Base-by-base conservation (phyloP, 2,329 filamentous ascomycete species). In the Apiospora sp. region DNA sequence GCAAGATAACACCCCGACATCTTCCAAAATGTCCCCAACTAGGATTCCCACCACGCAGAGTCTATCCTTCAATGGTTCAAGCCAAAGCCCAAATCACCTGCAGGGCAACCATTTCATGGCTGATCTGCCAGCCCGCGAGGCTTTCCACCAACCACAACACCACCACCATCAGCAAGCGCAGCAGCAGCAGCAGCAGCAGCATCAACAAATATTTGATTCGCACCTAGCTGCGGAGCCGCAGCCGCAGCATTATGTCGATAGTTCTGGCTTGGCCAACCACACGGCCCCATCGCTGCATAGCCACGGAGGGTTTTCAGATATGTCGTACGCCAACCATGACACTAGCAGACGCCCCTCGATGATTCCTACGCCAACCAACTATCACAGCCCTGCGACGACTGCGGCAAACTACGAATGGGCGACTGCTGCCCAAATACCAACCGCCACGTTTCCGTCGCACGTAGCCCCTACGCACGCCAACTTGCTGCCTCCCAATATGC, bases 51-150 rank as follows among this genome's bases (percentile, higher is more conserved):
- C 77, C 80, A 74, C 76, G 12, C 82, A 83, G 68, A 75, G 79
- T 6, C 72, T 86, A 48, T 79, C 84, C 48, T 77, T 82, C 1
- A 76, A 80, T 81, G 3, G 78, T 80, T 74, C 76, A 64, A 81
- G 82, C 7, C 84, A 85, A 41, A 82, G 81, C 67, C 80, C 84
- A 6, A 75, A 74, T 30, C 67, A 61, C 54, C 10, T 82, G 8
- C 82, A 84, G 14, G 78, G 80, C 16, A 78, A 80, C 16, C 75
- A 81, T 0, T 86, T 84, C 72, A 79, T 87, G 58, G 78, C 80
- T 69, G 68, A 70, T 5, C n/a, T 70, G 48, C 46, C 46, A 13
- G 48, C 48, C 14, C 68, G 68, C 14, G 68, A 70, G 12, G n/a
- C 49, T 12, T 70, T 46, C 67, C 67, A 68, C 19, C 67, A 30